phyloP scores from a whole-genome alignment of 2,329 filamentous ascomycete species.

The Fusarium sp. region DNA sequence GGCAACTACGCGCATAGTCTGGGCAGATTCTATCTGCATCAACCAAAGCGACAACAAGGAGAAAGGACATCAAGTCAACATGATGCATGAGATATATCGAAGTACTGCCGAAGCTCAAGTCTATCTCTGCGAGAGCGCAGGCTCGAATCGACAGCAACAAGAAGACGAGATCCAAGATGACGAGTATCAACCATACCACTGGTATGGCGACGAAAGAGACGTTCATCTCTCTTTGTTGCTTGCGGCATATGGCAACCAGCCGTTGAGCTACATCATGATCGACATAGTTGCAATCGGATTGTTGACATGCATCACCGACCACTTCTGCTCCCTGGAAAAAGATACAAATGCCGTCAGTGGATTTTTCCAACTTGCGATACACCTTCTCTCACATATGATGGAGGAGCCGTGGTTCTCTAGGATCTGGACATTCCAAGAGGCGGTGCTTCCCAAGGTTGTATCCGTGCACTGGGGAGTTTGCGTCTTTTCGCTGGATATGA shows the following conservation, averaged over 20 bases:
- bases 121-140: not conserved
- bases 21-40: constrained; percentile 3
- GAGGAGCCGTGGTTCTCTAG: not conserved
- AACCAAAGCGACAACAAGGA: not conserved
- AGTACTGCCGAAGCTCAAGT: not conserved
- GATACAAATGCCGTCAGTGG: not conserved
- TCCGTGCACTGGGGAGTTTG: not conserved
- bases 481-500: not conserved
- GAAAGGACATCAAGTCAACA: constrained; percentile 1
- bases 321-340: not conserved
- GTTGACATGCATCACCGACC: not conserved
- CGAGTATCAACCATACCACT: not conserved
- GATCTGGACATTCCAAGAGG: constrained; percentile 1
- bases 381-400: not conserved
- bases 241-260: not conserved
- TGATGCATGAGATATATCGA: not conserved
- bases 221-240: not conserved
- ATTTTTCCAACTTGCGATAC: not conserved
- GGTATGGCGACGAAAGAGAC: constrained; percentile 1
- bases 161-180: not conserved
- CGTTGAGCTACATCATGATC: constrained; percentile 3
- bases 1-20: not conserved
- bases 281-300: not conserved
- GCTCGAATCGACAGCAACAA: not conserved
- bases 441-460: not conserved